Percentiles rank a stretch among this genome's conserved stretches.
Conservation (phyloP, 768 basidiomycete species). For the Crucibulum laeve region DNA sequence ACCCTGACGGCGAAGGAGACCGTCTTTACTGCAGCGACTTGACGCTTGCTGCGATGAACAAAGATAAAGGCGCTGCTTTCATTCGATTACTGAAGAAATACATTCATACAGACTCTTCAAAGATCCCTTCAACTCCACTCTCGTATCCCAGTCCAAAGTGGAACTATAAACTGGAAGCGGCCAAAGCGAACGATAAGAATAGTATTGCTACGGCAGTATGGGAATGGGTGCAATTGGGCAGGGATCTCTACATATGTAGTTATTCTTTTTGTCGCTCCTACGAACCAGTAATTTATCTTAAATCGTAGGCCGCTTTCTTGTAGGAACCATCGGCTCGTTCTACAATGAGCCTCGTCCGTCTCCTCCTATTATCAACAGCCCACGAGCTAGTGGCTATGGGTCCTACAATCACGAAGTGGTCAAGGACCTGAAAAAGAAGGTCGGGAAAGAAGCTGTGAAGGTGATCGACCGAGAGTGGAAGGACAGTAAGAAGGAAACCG, state of each 20-base stretch:
- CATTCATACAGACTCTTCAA: background rate
- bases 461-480: background rate
- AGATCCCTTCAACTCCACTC: background rate
- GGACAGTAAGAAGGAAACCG: background rate
- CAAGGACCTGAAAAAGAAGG: background rate
- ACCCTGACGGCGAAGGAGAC: background rate
- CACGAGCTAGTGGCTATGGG: background rate
- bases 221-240: background rate
- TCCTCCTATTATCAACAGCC: background rate
- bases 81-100: background rate
- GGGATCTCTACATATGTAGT: background rate
- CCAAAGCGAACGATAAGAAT: background rate
- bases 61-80: background rate
- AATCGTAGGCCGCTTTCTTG: background rate
- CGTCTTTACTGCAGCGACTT: background rate
- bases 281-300: background rate
- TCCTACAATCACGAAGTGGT: background rate
- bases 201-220: background rate
- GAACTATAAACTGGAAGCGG: background rate
- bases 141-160: background rate
- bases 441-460: background rate
- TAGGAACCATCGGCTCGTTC: background rate
- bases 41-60: background rate
- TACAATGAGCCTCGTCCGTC: background rate
- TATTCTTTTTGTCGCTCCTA: background rate